Base-by-base conservation (phyloP, 768 basidiomycete species). In the Ramaria sp. region DNA sequence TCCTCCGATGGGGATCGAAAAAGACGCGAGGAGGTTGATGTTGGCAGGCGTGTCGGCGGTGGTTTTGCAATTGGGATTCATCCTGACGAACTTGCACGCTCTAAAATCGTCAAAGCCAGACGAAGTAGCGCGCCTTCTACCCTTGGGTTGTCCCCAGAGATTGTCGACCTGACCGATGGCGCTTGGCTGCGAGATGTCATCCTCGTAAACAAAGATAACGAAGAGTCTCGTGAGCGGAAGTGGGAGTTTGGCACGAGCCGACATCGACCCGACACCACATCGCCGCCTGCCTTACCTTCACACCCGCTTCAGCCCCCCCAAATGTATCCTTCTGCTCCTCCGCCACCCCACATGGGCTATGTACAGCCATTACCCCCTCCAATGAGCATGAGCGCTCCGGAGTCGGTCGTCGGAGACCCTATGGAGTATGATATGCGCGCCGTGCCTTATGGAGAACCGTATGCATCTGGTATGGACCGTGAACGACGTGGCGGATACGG, bases 201-300 rank as follows among this genome's bases (percentile, higher is more conserved):
- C 13, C 20, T 43, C 33, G 49, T 53, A 33, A 39, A 53, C 2
- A 34, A 34, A 33, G 27, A n/a, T 17, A 33, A 12, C 17, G 51
- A 19, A 42, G 24, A 27, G 41, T 22, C 12, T 13, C 55, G 69
- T 1, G 62, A 54, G 55, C 60, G 65, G 47, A 81, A 75, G 64
- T 83, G 79, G 81, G 75, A 77, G 64, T 84, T 84, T 64, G 82
- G 83, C 17, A 77, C 78, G 38, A 74, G 77, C 15, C 64, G 60
- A 42, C 38, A 6, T 51, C 24, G 50, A n/a, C 34, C 31, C 24
- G 24, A 27, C 17, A 7, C 51, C n/a, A 10, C 51, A 10, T 22
- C 30, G 51, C 1, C 51, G 50, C 24, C 46, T 31, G 3, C 51
- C 9, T 30, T 30, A 33, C 7, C 34, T 52, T 33, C 51, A 13